Evolutionary conservation across 2,329 filamentous ascomycete species (phyloP).

Genomic region (Fusarium metavorans): DNA sequence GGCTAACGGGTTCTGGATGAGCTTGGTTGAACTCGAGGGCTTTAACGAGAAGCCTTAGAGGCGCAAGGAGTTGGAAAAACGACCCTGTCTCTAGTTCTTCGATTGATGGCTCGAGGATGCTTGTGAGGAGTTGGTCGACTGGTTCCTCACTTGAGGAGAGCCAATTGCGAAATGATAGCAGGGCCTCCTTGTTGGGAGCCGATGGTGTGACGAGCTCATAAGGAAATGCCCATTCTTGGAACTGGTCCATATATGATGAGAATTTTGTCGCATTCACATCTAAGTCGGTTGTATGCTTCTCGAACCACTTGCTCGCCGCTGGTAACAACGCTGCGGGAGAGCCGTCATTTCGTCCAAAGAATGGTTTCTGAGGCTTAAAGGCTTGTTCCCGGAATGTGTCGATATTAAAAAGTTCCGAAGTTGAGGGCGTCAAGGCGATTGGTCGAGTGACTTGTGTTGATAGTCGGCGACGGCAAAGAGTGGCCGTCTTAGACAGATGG

Average conservation of each 20-base stretch:
- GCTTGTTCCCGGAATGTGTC: slow-evolving; percentile 64
- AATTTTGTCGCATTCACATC: slow-evolving; percentile 29
- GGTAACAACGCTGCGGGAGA: slow-evolving; percentile 58
- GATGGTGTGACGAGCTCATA: slow-evolving; percentile 53
- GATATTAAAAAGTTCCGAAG: slow-evolving; percentile 45
- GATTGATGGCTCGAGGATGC: slow-evolving; percentile 47
- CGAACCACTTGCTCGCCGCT: slow-evolving; percentile 72
- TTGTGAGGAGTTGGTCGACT: slow-evolving; percentile 48
- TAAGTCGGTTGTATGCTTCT: background rate
- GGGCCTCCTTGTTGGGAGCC: slow-evolving; percentile 22
- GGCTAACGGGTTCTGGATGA: slow-evolving; percentile 49
- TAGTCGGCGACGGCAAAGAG: slow-evolving; percentile 9
- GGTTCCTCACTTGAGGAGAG: slow-evolving; percentile 42
- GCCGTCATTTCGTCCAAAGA: slow-evolving; percentile 58
- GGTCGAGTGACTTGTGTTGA: slow-evolving; percentile 13
- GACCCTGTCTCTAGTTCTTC: slow-evolving; percentile 38
- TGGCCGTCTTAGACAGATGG: slow-evolving; percentile 21
- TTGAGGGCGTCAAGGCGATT: slow-evolving; percentile 19
- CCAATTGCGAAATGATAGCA: slow-evolving; percentile 46
- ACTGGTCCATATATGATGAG: slow-evolving; percentile 47
- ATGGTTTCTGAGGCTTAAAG: slow-evolving; percentile 64
- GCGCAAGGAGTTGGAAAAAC: slow-evolving; percentile 70
- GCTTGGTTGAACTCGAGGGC: slow-evolving; percentile 61
- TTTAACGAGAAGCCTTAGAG: slow-evolving; percentile 73
- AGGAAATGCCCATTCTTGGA: slow-evolving; percentile 50